A percentile compares a stretch with the other conserved stretches of the same genome.
phyloP scores from a whole-genome alignment of 352 stramenopile genomes.

The Labyrinthula sp. region DNA sequence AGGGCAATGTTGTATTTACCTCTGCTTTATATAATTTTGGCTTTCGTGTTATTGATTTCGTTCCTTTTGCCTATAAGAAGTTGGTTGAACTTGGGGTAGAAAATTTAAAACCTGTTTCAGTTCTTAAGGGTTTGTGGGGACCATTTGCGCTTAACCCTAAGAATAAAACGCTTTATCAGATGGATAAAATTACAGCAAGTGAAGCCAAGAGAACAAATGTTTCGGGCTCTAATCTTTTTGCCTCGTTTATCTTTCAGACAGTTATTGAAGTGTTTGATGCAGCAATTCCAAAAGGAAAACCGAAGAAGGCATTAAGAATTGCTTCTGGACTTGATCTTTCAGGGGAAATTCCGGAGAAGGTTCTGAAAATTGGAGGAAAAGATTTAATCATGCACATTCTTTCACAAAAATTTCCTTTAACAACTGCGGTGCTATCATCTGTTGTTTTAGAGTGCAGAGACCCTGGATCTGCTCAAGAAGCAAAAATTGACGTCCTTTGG shows the following conservation, averaged over 20 bases:
- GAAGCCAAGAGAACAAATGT: slow-evolving; percentile 44
- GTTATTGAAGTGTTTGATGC: slow-evolving; percentile 63
- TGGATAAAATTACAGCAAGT: slow-evolving; percentile 13
- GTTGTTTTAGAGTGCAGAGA: slow-evolving; percentile 56
- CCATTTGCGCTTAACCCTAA: slow-evolving; percentile 67
- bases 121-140: slow-evolving; percentile 60
- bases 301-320: slow-evolving; percentile 35
- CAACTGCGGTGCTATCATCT: slow-evolving; percentile 60
- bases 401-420: slow-evolving; percentile 63
- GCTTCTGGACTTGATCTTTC: slow-evolving; percentile 1
- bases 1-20: slow-evolving; percentile 74
- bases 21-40: slow-evolving; percentile 69
- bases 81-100: slow-evolving; percentile 33
- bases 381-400: slow-evolving; percentile 39
- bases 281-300: slow-evolving; percentile 33
- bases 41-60: slow-evolving; percentile 57
- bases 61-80: slow-evolving; percentile 32
- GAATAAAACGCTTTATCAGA: slow-evolving; percentile 52
- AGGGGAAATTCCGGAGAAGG: slow-evolving; percentile 27
- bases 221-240: too few species aligned
- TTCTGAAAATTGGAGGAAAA: slow-evolving; percentile 24
- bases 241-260: slow-evolving; percentile 54
- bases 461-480: slow-evolving; percentile 46
- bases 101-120: too few species aligned
- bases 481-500: slow-evolving; percentile 49